These are phyloP conservation scores for Umbelopsis sp. DNA, from an alignment of 371 early-diverging fungal species.

Conservation along the genomic window DNA sequence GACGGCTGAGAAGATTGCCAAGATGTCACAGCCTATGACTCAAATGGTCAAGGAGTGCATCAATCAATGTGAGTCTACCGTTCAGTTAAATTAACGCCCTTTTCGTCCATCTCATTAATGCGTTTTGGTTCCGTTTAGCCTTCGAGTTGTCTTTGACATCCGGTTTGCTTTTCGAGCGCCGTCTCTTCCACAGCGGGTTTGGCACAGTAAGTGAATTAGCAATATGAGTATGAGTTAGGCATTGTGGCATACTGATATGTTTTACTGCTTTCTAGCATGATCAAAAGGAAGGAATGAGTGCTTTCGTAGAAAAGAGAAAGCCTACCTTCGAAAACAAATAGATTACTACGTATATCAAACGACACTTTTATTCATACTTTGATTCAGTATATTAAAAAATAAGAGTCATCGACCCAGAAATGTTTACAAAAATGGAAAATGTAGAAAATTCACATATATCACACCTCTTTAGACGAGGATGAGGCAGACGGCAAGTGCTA, in stretches of 20 bases:
- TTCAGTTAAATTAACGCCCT: too few species aligned
- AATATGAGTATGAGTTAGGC: background rate
- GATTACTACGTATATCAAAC: constrained; percentile 19
- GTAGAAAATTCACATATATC: background rate
- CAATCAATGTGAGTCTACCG: constrained; percentile 73
- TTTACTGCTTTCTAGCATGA: constrained; percentile 64
- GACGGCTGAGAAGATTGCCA: constrained; percentile 85
- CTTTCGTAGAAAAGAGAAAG: constrained; percentile 95
- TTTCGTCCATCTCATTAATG: constrained; percentile 2
- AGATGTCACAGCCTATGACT: constrained; percentile 84
- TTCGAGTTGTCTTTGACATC: constrained; percentile 86
- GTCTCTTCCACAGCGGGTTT: constrained; percentile 94
- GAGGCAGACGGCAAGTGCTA: background rate
- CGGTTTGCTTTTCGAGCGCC: constrained; percentile 92
- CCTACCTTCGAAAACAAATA: constrained; percentile 89
- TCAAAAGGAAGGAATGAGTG: constrained; percentile 97
- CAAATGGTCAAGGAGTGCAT: constrained; percentile 97
- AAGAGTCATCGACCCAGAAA: background rate
- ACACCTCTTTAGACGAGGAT: background rate
- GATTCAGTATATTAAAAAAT: background rate
- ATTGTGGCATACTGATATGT: background rate
- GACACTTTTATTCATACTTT: background rate
- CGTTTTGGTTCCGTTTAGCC: constrained; percentile 48
- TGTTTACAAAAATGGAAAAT: background rate
- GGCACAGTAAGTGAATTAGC: constrained; percentile 67